Evolutionary conservation across 345 rosid genomes (phyloP).

Genomic region (Excoecaria agallocha): DNA sequence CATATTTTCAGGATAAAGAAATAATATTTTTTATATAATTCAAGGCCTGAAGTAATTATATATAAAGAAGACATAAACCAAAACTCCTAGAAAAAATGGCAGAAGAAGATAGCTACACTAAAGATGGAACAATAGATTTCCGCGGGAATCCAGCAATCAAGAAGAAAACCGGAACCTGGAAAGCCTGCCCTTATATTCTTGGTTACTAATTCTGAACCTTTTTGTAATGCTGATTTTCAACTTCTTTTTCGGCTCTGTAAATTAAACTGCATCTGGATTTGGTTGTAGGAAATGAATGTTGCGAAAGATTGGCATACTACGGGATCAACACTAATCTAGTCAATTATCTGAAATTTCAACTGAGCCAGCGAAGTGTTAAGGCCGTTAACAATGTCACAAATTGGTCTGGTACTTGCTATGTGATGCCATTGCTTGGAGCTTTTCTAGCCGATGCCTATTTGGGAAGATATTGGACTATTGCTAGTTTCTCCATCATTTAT

Average conservation of each 20-base stretch:
- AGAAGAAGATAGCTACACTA: constrained; percentile 29
- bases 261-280: neutral
- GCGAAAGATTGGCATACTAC: constrained; percentile 41
- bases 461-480: constrained; percentile 67
- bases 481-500: constrained; percentile 50
- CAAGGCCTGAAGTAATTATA: too few relatives aligned
- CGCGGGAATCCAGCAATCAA: constrained; percentile 33
- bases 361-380: constrained; percentile 33
- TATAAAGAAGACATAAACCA: too few relatives aligned
- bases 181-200: constrained; percentile 40
- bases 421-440: constrained; percentile 60
- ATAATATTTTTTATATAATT: neutral
- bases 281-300: constrained; percentile 39
- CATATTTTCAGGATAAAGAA: neutral
- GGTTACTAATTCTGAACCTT: constrained; percentile 18
- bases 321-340: constrained; percentile 48
- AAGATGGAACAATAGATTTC: constrained; percentile 39
- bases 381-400: constrained; percentile 52
- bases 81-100: constrained; percentile 17
- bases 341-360: constrained; percentile 39
- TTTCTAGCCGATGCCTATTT: constrained; percentile 56
- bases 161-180: constrained; percentile 43
- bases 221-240: neutral
- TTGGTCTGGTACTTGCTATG: constrained; percentile 63
- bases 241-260: neutral